Conservation (phyloP, 2,329 filamentous ascomycete genomes). For the Dactylonectria macrodidyma region DNA sequence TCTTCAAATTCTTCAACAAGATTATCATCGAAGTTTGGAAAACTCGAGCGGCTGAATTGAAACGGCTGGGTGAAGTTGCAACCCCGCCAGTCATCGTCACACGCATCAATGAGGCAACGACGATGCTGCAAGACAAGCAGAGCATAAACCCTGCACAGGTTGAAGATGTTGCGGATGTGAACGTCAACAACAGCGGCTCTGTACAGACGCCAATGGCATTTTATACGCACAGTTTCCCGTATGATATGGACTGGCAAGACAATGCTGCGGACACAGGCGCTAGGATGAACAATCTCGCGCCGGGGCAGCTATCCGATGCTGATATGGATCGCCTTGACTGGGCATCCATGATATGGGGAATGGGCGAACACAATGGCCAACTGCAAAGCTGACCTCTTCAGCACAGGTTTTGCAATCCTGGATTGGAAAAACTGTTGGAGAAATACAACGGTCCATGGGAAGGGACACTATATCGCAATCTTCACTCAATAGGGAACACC, state of each 20-base stretch:
- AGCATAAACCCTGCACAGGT: no score
- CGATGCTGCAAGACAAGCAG: slow-evolving; percentile 1
- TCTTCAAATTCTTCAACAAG: slow-evolving; percentile 9
- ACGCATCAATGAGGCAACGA: background rate
- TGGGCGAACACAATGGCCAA: background rate
- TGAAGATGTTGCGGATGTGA: background rate
- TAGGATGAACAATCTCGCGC: no score
- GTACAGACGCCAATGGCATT: slow-evolving; percentile 1
- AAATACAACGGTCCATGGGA: no score
- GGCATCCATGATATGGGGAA: background rate
- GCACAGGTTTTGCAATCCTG: no score
- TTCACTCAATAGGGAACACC: no score
- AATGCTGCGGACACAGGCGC: background rate
- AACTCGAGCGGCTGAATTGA: background rate
- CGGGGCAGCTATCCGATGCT: background rate
- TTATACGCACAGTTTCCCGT: background rate
- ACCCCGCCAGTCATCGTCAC: slow-evolving; percentile 5
- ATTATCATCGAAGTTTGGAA: slow-evolving; percentile 21
- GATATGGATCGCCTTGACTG: background rate
- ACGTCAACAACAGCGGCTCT: background rate
- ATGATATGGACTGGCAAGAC: background rate
- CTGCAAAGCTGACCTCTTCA: no score
- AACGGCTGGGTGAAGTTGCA: background rate
- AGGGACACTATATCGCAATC: no score
- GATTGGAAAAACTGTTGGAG: no score